Evolutionary conservation across 257 asterid species (phyloP).

Genomic region (Solanum sejunctum): DNA sequence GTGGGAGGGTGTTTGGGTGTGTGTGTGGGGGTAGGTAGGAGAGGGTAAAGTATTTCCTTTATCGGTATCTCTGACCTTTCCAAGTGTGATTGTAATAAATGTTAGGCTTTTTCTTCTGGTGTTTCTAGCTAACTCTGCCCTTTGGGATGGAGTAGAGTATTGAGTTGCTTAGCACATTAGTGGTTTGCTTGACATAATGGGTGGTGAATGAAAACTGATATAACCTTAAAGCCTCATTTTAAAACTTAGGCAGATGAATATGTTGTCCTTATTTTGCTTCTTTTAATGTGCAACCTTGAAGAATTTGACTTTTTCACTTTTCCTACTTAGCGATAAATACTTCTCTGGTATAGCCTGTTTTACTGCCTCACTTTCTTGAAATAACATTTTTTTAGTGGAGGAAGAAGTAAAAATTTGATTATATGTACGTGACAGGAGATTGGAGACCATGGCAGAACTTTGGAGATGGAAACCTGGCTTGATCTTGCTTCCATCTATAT

Average conservation of each 20-base stretch:
- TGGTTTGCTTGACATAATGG: background rate
- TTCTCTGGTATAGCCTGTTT: background rate
- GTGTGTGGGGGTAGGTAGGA: background rate
- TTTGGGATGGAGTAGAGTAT: background rate
- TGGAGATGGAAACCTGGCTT: conserved; percentile 77
- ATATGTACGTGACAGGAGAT: conserved; percentile 28
- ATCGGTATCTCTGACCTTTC: background rate
- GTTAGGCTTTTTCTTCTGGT: background rate
- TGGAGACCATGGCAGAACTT: conserved; percentile 16
- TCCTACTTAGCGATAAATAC: background rate
- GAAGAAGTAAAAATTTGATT: background rate
- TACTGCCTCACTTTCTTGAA: background rate
- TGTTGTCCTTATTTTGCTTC: background rate
- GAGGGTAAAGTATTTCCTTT: background rate
- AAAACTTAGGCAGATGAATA: background rate
- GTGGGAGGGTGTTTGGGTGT: background rate
- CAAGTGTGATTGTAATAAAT: background rate
- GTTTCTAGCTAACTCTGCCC: background rate
- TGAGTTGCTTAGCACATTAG: background rate
- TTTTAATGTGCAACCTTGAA: background rate
- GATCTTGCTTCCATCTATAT: conserved; percentile 80
- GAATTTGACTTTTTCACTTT: background rate
- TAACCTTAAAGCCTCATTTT: background rate
- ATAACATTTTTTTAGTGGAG: background rate
- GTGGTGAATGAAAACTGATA: background rate